Evolutionary conservation across 116 monocot species (phyloP), one percentile per base, ranked within the genome.

Genomic region (Posidonia oceanica): DNA sequence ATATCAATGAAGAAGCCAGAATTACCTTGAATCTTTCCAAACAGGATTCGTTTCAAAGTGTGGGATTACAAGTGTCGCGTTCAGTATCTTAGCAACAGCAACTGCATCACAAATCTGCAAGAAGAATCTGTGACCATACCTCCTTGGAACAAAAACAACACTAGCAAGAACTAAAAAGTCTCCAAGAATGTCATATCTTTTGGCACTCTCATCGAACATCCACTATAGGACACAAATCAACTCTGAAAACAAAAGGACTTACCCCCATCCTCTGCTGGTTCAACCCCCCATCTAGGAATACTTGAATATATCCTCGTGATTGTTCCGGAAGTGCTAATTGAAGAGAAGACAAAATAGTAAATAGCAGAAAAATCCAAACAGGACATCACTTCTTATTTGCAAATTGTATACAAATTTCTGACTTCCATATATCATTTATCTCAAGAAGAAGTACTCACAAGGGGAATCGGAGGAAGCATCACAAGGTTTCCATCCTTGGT

Each of bases 251-350:
- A 29, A 29, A 1, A 29, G 29, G 29, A 29, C 29, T 8, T 87
- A 97, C 97, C 81, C 89, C 97, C 97, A 97, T 97, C 76, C 97
- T 92, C 78, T 97, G 93, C 69, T 97, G 97, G 63, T 97, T 97
- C 76, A 97, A 77, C 52, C 97, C 93, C 74, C 97, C 97, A 82
- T 97, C 97, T 67, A 92, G 97, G 74, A 97, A 89, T 17, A 97
- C 89, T 79, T 97, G 97, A 62, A 97, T 80, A 52, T 87, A 93
- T 75, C 93, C 97, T 65, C 20, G 73, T 59, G 80, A 52, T 52
- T 82, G 77, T 58, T 41, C 29, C 56, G 64, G 69, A 1, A 71
- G 11, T 40, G 36, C 54, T 65, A n/a, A 13, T 58, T 8, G 15
- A 3, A 41, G 41, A 12, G 17, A 64, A 54, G 13, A 11, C 53